A percentile compares a stretch with the other conserved stretches of the same genome.
These are phyloP conservation scores for Gossypium thurberi DNA, from an alignment of 345 rosid genomes.

Conservation along the genomic window DNA sequence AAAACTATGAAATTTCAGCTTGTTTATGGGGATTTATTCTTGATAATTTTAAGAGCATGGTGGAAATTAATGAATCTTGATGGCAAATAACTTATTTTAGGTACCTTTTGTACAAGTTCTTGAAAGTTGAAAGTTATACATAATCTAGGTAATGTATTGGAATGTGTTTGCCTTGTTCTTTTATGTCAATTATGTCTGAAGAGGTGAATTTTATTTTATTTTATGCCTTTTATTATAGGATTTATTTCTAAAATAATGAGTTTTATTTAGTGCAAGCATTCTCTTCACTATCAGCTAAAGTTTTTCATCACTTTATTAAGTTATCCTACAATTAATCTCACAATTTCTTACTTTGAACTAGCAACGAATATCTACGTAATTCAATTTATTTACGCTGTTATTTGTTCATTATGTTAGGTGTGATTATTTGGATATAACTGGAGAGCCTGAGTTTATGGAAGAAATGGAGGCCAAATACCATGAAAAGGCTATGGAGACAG, in stretches of 20 bases:
- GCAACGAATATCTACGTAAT: background rate
- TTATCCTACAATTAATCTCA: background rate
- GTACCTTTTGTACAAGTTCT: background rate
- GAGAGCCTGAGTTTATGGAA: conserved; percentile 96
- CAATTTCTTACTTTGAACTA: background rate
- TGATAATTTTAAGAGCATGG: background rate
- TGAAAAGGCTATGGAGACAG: conserved; percentile 56
- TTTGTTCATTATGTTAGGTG: conserved; percentile 29
- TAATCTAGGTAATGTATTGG: background rate
- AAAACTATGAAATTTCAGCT: background rate
- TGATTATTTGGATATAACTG: conserved; percentile 90
- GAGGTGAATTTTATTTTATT: background rate
- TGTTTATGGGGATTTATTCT: background rate
- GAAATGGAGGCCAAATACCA: conserved; percentile 63
- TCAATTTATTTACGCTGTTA: background rate
- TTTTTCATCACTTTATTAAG: background rate
- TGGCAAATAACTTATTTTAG: background rate
- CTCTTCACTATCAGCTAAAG: background rate
- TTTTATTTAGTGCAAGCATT: background rate
- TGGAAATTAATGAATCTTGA: background rate
- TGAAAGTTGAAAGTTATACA: background rate
- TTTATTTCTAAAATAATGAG: background rate
- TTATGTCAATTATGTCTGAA: background rate
- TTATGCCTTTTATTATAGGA: background rate
- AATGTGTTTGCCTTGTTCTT: background rate